A percentile compares a stretch with the other conserved stretches of the same genome.
Conservation (phyloP, 805 yeast genomes). For the Saccharomyces cerevisiae region DNA sequence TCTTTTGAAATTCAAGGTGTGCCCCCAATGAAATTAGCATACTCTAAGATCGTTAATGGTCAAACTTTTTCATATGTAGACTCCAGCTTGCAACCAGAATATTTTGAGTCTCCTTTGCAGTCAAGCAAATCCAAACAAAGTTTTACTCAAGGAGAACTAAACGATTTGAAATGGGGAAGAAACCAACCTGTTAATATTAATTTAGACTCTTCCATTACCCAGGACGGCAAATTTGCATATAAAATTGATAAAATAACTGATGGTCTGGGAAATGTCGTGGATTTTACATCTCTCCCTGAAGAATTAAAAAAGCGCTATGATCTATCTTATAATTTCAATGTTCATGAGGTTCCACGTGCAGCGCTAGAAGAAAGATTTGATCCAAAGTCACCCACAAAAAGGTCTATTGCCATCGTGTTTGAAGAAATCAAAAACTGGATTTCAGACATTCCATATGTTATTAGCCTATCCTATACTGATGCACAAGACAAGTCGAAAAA, state of each 20-base stretch:
- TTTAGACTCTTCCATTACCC: constrained; percentile 35
- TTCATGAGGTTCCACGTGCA: constrained; percentile 50
- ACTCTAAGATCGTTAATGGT: constrained; percentile 39
- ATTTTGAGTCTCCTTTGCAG: constrained; percentile 43
- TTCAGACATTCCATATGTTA: constrained; percentile 30
- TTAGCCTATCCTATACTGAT: constrained; percentile 28
- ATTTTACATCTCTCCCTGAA: constrained; percentile 31
- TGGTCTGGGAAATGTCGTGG: constrained; percentile 55
- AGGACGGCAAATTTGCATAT: constrained; percentile 49
- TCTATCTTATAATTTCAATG: constrained; percentile 39
- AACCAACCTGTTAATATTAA: constrained; percentile 37
- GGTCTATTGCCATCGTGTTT: constrained; percentile 29
- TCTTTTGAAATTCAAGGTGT: constrained; percentile 60
- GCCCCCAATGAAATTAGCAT: constrained; percentile 61
- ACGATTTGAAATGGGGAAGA: constrained; percentile 37
- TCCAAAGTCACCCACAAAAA: constrained; percentile 32
- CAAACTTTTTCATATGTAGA: constrained; percentile 28
- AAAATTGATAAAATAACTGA: constrained; percentile 52
- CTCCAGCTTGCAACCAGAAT: constrained; percentile 43
- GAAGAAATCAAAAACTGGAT: constrained; percentile 22
- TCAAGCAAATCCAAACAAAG: constrained; percentile 20
- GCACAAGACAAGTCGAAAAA: constrained; percentile 16
- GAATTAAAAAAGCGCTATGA: constrained; percentile 27
- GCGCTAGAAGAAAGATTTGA: constrained; percentile 37
- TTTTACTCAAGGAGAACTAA: constrained; percentile 30